A percentile compares a stretch with the other conserved stretches of the same genome.
These are phyloP conservation scores for Aspergillus neoniger DNA, from an alignment of 2,329 filamentous ascomycete species.

Conservation along the genomic window DNA sequence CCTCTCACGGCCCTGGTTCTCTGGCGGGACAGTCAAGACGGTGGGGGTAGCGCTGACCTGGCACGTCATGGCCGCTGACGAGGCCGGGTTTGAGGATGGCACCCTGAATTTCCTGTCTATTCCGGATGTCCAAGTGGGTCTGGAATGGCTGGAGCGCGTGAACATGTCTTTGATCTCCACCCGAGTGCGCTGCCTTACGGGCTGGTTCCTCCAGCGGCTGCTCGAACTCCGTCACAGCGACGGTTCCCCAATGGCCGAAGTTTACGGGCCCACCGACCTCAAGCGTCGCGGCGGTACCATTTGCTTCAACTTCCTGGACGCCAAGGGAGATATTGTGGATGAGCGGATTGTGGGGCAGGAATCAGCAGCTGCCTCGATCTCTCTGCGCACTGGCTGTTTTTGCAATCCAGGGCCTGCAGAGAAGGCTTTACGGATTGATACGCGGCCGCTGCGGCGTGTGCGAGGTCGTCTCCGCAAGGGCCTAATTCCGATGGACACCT, in stretches of 20 bases:
- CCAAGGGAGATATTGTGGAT: conserved; percentile 9
- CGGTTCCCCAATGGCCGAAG: conserved; percentile 3
- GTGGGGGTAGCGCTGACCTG: conserved; percentile 2
- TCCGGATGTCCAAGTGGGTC: conserved; percentile 9
- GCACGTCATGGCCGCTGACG: conserved; percentile 8
- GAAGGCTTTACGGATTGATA: conserved; percentile 8
- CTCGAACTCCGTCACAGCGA: conserved; percentile 6
- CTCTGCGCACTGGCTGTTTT: conserved; percentile 14
- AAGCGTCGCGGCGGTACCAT: conserved; percentile 7
- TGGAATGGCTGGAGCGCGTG: conserved; percentile 9
- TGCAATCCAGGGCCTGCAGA: conserved; percentile 13
- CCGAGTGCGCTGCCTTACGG: conserved; percentile 11
- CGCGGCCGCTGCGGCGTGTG: background rate
- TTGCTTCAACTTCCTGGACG: conserved; percentile 11
- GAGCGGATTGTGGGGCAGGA: conserved; percentile 15
- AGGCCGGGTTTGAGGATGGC: conserved; percentile 12
- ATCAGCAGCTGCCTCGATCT: conserved; percentile 6
- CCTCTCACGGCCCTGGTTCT: conserved; percentile 15
- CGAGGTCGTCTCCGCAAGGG: conserved; percentile 1
- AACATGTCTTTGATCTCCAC: conserved; percentile 8
- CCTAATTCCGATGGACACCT: conserved; percentile 4
- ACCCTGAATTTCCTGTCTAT: conserved; percentile 13
- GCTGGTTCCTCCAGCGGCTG: conserved; percentile 12
- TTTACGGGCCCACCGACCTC: conserved; percentile 7
- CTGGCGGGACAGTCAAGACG: conserved; percentile 7